Percentiles rank a stretch among this genome's conserved stretches.
Evolutionary conservation across 2,329 filamentous ascomycete genomes (phyloP).

Genomic region (Drechmeria coniospora): DNA sequence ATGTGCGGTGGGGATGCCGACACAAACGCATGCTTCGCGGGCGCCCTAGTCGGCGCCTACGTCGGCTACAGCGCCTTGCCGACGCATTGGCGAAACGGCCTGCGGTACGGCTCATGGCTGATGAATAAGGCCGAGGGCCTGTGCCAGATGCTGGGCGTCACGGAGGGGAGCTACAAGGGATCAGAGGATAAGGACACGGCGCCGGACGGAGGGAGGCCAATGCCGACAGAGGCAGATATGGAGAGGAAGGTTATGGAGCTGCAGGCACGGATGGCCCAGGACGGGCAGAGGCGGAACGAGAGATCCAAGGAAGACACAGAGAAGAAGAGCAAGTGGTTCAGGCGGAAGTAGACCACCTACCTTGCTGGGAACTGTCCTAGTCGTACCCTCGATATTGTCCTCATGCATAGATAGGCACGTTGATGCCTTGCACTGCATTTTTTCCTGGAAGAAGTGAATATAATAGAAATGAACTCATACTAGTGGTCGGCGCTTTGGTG

Average conservation of each 20-base stretch:
- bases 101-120: slow-evolving; percentile 28
- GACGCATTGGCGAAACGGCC: slow-evolving; percentile 31
- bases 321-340: slow-evolving; percentile 6
- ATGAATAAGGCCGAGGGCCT: slow-evolving; percentile 26
- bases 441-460: too few species aligned
- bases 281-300: slow-evolving; percentile 12
- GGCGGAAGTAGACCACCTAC: neutral
- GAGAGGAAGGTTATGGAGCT: slow-evolving; percentile 17
- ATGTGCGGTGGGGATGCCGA: slow-evolving; percentile 39
- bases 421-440: too few species aligned
- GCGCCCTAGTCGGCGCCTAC: slow-evolving; percentile 31
- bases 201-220: slow-evolving; percentile 24
- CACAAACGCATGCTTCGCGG: slow-evolving; percentile 37
- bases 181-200: slow-evolving; percentile 23
- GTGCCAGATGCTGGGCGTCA: slow-evolving; percentile 21
- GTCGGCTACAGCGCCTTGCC: slow-evolving; percentile 31
- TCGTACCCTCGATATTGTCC: neutral
- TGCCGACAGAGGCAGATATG: slow-evolving; percentile 21
- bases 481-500: too few species aligned
- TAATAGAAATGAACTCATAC: too few species aligned
- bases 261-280: slow-evolving; percentile 15
- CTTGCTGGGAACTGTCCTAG: neutral
- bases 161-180: slow-evolving; percentile 16
- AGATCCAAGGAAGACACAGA: slow-evolving; percentile 9
- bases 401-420: too few species aligned